Evolutionary conservation across 495 filamentous ascomycete species (phyloP).

Genomic region (Penicillium desertorum): DNA sequence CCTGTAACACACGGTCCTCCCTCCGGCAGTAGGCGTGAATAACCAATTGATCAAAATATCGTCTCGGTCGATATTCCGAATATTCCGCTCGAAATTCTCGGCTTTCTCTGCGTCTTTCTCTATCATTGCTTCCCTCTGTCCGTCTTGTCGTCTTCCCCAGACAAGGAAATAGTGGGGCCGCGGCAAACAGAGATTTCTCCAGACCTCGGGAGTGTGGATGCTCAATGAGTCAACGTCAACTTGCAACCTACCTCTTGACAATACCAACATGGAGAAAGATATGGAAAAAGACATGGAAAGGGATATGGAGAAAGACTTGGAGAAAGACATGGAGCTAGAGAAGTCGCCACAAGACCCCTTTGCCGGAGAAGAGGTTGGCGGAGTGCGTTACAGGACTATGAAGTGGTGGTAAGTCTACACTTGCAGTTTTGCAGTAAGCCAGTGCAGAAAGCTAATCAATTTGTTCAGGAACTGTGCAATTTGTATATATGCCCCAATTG

Average conservation of each 20-base stretch:
- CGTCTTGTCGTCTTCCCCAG: background rate
- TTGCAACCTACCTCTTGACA: background rate
- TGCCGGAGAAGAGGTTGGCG: background rate
- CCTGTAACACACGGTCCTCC: background rate
- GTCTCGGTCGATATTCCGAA: background rate
- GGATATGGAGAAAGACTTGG: background rate
- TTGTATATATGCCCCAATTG: background rate
- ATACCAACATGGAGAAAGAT: constrained; percentile 1
- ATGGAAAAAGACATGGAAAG: background rate
- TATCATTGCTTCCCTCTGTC: background rate
- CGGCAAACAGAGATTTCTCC: constrained; percentile 2
- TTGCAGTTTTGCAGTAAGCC: background rate
- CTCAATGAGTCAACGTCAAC: constrained; percentile 3
- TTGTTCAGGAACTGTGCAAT: constrained; percentile 2
- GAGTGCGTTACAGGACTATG: constrained; percentile 6
- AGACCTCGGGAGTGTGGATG: too few relatives aligned
- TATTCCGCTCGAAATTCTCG: background rate
- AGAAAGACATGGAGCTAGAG: background rate
- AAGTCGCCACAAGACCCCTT: constrained; percentile 3
- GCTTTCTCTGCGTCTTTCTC: background rate
- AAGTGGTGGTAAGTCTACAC: constrained; percentile 6
- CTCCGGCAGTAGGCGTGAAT: background rate
- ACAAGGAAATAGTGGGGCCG: constrained; percentile 3
- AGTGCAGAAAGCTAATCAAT: background rate
- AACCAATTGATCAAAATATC: background rate